Percentiles rank a stretch among this genome's conserved stretches.
phyloP scores from a whole-genome alignment of 768 basidiomycete species.

The Panaeolus papilionaceus region DNA sequence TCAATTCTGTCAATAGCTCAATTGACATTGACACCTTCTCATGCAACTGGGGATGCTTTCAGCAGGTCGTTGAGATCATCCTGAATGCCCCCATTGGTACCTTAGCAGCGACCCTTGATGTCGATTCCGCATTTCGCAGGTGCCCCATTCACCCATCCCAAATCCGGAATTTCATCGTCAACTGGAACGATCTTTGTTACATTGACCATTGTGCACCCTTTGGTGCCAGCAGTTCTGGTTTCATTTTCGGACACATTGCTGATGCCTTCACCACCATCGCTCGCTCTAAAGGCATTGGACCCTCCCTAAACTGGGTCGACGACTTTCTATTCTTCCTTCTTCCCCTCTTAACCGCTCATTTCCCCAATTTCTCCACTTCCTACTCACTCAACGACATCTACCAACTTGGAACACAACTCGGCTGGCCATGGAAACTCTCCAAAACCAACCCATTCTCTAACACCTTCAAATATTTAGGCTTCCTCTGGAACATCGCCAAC shows the following conservation, averaged over 20 bases:
- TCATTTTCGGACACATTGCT: slow-evolving; percentile 37
- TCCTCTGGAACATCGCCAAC: slow-evolving; percentile 37
- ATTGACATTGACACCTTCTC: slow-evolving; percentile 40
- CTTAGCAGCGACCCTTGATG: slow-evolving; percentile 43
- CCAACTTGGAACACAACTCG: slow-evolving; percentile 28
- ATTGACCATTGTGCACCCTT: slow-evolving; percentile 37
- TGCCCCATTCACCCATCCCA: slow-evolving; percentile 38
- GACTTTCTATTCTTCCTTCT: slow-evolving; percentile 39
- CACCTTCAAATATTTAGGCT: slow-evolving; percentile 43
- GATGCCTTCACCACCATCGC: slow-evolving; percentile 36
- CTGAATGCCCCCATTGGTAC: slow-evolving; percentile 37
- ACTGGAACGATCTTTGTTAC: slow-evolving; percentile 30
- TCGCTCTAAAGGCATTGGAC: slow-evolving; percentile 22
- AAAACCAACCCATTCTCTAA: slow-evolving; percentile 36
- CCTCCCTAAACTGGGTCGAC: slow-evolving; percentile 42
- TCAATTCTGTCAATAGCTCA: slow-evolving; percentile 36
- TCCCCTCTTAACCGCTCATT: slow-evolving; percentile 16
- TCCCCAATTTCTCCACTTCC: slow-evolving; percentile 26
- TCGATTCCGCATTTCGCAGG: slow-evolving; percentile 41
- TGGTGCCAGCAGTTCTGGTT: slow-evolving; percentile 32
- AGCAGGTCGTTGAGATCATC: slow-evolving; percentile 20
- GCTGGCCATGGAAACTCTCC: slow-evolving; percentile 42
- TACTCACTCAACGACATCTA: slow-evolving; percentile 31
- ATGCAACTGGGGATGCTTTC: slow-evolving; percentile 29
- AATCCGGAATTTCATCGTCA: slow-evolving; percentile 31